Evolutionary conservation across 164 flowering plant genomes (phyloP), one percentile per base, ranked within the genome.

Genomic region (Macadamia tetraphylla): DNA sequence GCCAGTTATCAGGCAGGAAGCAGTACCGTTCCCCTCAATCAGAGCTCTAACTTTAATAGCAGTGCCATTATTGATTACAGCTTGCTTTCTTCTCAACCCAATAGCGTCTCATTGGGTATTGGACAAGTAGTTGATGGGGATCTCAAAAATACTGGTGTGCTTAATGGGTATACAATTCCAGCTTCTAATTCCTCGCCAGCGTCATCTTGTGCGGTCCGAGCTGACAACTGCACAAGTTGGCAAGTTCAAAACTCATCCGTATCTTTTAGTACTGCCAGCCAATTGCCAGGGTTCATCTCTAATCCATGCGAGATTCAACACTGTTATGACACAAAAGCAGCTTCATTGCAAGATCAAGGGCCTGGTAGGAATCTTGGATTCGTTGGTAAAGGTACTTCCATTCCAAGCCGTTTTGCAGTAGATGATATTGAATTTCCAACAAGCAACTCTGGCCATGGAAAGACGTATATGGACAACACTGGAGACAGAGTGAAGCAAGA

Each of bases 401-500:
- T 81, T 72, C 88, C 13, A 46, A 46, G 51, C 51, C 51, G 13
- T 3, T 84, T 87, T 75, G 87, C 87, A 29, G 51, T 9, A 58
- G 85, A 83, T 74, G 87, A 86, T 66, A 66, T 70, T 55, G 90
- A 82, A 60, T 78, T 78, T 55, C 70, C 74, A 57, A 64, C 75
- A 17, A 68, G 69, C 67, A 77, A 79, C 65, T n/a, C 65, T 9
- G 70, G 51, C 71, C 65, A 77, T 62, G 79, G 70, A 70, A 87
- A 68, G 57, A 11, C 62, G n/a, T 74, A 57, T 69, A 60, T 44
- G 32, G 81, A 79, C 46, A 74, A 60, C 64, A 73, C 58, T 44
- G 79, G 67, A 9, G 74, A 61, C 66, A 76, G 53, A 71, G 84
- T 86, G 69, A 87, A 87, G 80, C 86, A 82, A 71, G 92, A 87